These are phyloP conservation scores for Rhytidiadelphus loreus DNA, from an alignment of 225 moss, liverwort and hornwort genomes.

Conservation along the genomic window DNA sequence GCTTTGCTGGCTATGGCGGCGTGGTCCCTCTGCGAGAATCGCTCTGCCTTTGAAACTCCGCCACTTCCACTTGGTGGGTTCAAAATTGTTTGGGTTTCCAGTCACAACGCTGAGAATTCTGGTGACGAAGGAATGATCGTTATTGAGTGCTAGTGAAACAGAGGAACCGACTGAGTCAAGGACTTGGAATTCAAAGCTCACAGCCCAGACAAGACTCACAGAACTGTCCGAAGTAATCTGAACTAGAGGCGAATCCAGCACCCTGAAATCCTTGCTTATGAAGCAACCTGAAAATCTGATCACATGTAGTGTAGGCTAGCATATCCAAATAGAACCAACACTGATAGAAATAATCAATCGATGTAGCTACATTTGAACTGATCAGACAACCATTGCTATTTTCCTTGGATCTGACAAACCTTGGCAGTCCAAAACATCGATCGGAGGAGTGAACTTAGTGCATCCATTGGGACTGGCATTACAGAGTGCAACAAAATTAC, in stretches of 20 bases:
- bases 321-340: not conserved
- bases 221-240: not conserved
- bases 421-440: not conserved
- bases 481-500: not conserved
- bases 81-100: not conserved
- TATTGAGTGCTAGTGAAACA: not conserved
- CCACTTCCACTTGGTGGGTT: not conserved
- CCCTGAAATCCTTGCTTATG: too few relatives aligned
- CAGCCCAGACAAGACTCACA: not conserved
- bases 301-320: not conserved
- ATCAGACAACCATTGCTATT: not conserved
- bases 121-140: not conserved
- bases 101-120: not conserved
- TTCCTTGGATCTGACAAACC: not conserved
- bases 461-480: not conserved
- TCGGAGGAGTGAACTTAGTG: not conserved
- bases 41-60: not conserved
- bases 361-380: not conserved
- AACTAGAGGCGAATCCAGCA: not conserved
- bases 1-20: not conserved
- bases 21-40: not conserved
- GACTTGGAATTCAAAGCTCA: too few relatives aligned
- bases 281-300: not conserved
- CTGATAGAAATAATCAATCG: not conserved
- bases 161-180: not conserved